Percentiles rank a stretch among this genome's conserved stretches.
Conservation (phyloP, 306 rosid species). For the Rubus idaeus region DNA sequence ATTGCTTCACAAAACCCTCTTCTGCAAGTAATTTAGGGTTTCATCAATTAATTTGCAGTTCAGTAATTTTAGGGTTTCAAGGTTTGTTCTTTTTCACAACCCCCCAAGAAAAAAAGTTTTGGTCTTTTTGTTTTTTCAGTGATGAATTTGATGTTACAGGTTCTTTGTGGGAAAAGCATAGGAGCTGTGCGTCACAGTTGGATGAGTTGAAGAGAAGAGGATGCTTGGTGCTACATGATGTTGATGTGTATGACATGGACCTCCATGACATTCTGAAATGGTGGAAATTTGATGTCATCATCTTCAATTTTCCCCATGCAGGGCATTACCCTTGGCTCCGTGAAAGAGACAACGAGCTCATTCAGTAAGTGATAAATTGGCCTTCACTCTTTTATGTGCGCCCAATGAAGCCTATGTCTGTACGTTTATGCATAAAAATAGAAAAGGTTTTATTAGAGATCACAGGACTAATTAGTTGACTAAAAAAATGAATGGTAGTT, state of each 20-base stretch:
- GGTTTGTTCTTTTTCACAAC: too few relatives aligned
- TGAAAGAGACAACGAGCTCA: conserved; percentile 8
- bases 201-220: conserved; percentile 18
- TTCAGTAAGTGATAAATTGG: conserved; percentile 7
- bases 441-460: too few relatives aligned
- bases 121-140: too few relatives aligned
- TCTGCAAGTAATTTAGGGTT: background rate
- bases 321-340: conserved; percentile 21
- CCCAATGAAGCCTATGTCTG: too few relatives aligned
- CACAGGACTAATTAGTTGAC: background rate
- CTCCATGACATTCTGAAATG: background rate
- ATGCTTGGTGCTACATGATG: conserved; percentile 25
- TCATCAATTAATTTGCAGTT: too few relatives aligned
- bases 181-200: conserved; percentile 3
- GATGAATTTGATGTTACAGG: background rate
- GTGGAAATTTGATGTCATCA: conserved; percentile 25
- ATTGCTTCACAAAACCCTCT: background rate
- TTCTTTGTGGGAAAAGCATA: background rate
- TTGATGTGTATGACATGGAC: conserved; percentile 23
- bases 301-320: conserved; percentile 42
- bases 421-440: too few relatives aligned
- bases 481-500: too few relatives aligned
- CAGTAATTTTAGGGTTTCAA: too few relatives aligned
- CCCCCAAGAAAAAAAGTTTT: too few relatives aligned
- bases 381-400: background rate